Conservation (phyloP, 768 basidiomycete genomes). For the Trametes punicea region DNA sequence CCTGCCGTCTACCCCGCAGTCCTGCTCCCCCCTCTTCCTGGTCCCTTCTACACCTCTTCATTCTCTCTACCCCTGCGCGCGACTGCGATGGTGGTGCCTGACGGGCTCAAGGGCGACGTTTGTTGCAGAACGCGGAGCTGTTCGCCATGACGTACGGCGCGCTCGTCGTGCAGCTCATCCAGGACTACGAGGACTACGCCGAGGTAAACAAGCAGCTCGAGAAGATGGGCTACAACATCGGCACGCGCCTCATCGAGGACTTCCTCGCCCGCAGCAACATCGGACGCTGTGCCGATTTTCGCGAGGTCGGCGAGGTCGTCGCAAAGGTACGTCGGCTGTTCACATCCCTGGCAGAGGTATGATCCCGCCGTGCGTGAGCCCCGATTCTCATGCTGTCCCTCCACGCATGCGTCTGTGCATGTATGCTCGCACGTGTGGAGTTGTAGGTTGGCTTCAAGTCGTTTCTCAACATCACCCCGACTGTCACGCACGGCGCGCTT, state of each 20-base stretch:
- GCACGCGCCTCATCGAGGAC: slow-evolving; percentile 93
- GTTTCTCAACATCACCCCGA: slow-evolving; percentile 90
- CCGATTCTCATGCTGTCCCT: background rate
- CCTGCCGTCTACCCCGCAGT: background rate
- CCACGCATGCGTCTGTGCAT: background rate
- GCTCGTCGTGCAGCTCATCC: slow-evolving; percentile 95
- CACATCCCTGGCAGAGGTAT: background rate
- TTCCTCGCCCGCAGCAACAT: slow-evolving; percentile 91
- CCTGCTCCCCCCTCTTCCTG: background rate
- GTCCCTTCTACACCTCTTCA: background rate
- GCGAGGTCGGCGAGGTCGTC: slow-evolving; percentile 92
- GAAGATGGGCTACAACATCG: slow-evolving; percentile 99
- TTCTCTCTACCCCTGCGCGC: background rate
- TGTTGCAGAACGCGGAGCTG: slow-evolving; percentile 87
- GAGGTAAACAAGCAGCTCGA: slow-evolving; percentile 97
- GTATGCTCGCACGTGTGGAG: background rate
- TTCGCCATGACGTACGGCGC: slow-evolving; percentile 97
- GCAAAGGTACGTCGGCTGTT: slow-evolving; percentile 65
- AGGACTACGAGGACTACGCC: slow-evolving; percentile 97
- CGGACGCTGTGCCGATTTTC: slow-evolving; percentile 90
- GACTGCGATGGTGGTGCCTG: background rate
- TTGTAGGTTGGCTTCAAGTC: slow-evolving; percentile 94
- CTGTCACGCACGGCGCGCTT: slow-evolving; percentile 65
- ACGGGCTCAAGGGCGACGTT: slow-evolving; percentile 10
- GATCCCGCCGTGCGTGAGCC: background rate